Evolutionary conservation across 108 stramenopile genomes (phyloP), one percentile per base, ranked within the genome.

Genomic region (Ochromonas danica): DNA sequence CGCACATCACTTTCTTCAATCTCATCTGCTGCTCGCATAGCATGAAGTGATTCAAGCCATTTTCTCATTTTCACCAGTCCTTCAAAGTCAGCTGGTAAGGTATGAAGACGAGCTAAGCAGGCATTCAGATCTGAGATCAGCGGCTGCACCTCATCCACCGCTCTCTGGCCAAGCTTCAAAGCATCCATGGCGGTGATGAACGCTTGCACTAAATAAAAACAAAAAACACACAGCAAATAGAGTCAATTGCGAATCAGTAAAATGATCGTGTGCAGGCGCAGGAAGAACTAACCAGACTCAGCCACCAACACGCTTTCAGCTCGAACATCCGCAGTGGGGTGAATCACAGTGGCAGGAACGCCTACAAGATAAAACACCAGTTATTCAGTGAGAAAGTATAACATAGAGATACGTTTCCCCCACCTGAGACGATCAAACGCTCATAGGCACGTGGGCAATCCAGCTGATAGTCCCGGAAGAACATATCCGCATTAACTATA

Each of bases 101-200:
- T 94, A 0, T 92, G 90, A 40, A 95, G 77, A 79, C 89, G 81
- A 6, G 88, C 90, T 75, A 98, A 79, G 17, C 90, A 83, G 75
- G 93, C 91, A 91, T 93, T 90, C 42, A 97, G 81, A 82, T 97
- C 96, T 65, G 87, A 90, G 70, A 98, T 71, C 43, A 94, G 80
- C 0, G 97, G 97, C 84, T 96, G 96, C 43, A 98, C 81, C 83
- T 96, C 97, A 86, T 97, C 96, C 60, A 97, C 96, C 1, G 94
- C 95, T 43, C 94, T 89, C 78, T 92, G 92, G 71, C 94, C 88
- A 43, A 98, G 81, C 71, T 94, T 92, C 61, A 98, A 89, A n/a
- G 92, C 93, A 81, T 98, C 98, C 96, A 98, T 98, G 43, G 93
- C 86, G 1, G 96, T 98, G 84, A 98, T 98, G 82, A 98, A 97